Evolutionary conservation across 495 filamentous ascomycete species (phyloP).

Genomic region (Apodospora peruviana): DNA sequence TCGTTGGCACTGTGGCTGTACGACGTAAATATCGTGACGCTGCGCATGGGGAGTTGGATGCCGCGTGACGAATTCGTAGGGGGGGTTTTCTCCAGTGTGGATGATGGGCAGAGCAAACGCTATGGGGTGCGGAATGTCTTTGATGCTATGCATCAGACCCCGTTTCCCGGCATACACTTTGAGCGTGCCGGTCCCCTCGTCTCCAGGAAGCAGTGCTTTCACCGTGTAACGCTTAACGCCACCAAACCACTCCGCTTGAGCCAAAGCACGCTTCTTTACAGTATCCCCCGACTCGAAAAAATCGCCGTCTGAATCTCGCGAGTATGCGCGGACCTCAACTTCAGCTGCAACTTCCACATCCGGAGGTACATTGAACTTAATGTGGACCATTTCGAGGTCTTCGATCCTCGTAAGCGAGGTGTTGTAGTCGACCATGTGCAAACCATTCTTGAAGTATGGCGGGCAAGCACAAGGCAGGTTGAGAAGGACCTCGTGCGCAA

Average conservation of each 20-base stretch:
- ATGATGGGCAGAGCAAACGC: conserved; percentile 86
- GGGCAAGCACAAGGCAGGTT: conserved; percentile 81
- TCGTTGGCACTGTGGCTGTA: conserved; percentile 82
- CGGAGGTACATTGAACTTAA: conserved; percentile 77
- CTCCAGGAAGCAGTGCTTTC: conserved; percentile 83
- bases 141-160: conserved; percentile 91
- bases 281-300: conserved; percentile 88
- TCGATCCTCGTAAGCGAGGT: conserved; percentile 83
- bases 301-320: conserved; percentile 81
- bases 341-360: conserved; percentile 94
- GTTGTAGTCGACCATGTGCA: conserved; percentile 82
- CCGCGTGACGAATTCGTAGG: conserved; percentile 85
- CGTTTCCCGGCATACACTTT: conserved; percentile 93
- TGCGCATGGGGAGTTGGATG: conserved; percentile 97
- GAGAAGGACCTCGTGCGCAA: conserved; percentile 75
- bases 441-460: conserved; percentile 74
- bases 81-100: conserved; percentile 85
- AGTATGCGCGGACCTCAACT: conserved; percentile 76
- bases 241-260: conserved; percentile 85
- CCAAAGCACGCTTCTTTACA: conserved; percentile 76
- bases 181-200: conserved; percentile 80
- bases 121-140: conserved; percentile 86
- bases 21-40: conserved; percentile 93
- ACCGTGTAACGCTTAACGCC: conserved; percentile 87
- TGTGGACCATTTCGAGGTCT: conserved; percentile 84